Evolutionary conservation across 1,284 basidiomycete genomes (phyloP), one percentile per base, ranked within the genome.

Genomic region (Austroboletus niveus): DNA sequence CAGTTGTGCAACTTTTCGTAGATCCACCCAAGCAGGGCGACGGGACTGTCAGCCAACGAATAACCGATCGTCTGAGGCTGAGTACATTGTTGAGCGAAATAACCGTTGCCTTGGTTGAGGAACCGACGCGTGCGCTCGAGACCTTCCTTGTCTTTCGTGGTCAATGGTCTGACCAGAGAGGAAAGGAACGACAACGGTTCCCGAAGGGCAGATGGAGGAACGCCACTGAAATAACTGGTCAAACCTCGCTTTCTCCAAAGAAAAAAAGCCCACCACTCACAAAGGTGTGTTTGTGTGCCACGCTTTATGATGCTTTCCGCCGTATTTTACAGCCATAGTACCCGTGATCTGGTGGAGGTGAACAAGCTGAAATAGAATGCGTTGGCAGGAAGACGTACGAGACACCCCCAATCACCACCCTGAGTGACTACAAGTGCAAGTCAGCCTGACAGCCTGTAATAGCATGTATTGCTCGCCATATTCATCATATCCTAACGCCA

Each of bases 51-150:
- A 0, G 74, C 63, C 2, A 84, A 67, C 17, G 69, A 61, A 56
- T 84, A 83, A 1, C 79, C 81, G 5, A 84, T 57, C 0, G 81
- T 84, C 61, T 82, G 80, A 1, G 82, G 82, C 51, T 75, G 73
- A 1, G 78, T 81, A 2, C 70, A 56, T 42, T 84, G 81, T 44
- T 72, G 57, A 1, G 34, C 36, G 17, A 60, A 60, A 59, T 82
- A 83, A 6, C 76, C 80, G 2, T 36, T 53, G 4, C 74, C 73
- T 31, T 61, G 57, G 2, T 49, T 52, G 1, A 17, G 27, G 52
- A 71, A 77, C 67, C 64, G 63, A 11, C 51, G 5, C 0, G 64
- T 60, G 4, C 68, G 66, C 14, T 65, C 58, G 5, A 77, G 51
- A 0, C 69, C 73, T 2, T 60, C 68, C 27, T 72, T 69, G 38